phyloP scores from a whole-genome alignment of 352 stramenopile genomes.

The Thraustotheca clavata region DNA sequence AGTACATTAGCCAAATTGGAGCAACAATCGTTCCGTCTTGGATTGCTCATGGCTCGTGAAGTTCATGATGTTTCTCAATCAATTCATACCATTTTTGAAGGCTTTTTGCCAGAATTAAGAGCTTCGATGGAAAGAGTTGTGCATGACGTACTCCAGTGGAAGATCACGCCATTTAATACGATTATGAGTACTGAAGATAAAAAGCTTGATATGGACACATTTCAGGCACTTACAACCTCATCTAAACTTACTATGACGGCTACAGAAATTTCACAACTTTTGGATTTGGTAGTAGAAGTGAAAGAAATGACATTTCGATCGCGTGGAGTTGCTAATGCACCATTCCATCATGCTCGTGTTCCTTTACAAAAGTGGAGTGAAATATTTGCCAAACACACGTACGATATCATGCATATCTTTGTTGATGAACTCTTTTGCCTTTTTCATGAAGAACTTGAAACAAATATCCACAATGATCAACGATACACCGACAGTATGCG shows the following conservation, averaged over 20 bases:
- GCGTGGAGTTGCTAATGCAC: background rate
- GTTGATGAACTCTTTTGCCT: conserved; percentile 9
- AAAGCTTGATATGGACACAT: background rate
- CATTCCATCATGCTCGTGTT: background rate
- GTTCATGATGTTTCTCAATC: background rate
- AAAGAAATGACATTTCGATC: background rate
- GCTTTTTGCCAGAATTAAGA: background rate
- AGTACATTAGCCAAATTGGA: background rate
- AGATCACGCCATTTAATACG: background rate
- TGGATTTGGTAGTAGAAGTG: conserved; percentile 1
- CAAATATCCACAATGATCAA: background rate
- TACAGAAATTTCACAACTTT: background rate
- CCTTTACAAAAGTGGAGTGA: background rate
- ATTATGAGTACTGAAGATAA: background rate
- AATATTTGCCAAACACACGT: background rate
- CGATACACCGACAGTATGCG: background rate
- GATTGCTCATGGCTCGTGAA: conserved; percentile 1
- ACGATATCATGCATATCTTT: background rate
- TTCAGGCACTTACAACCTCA: background rate
- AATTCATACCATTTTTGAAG: background rate
- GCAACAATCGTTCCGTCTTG: background rate
- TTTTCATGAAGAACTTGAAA: background rate
- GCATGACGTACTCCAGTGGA: background rate
- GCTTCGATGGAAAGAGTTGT: background rate
- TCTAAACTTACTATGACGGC: background rate